A percentile compares a stretch with the other conserved stretches of the same genome.
Evolutionary conservation across 1,139 yeast species (phyloP).

Genomic region (Pichia sp.): DNA sequence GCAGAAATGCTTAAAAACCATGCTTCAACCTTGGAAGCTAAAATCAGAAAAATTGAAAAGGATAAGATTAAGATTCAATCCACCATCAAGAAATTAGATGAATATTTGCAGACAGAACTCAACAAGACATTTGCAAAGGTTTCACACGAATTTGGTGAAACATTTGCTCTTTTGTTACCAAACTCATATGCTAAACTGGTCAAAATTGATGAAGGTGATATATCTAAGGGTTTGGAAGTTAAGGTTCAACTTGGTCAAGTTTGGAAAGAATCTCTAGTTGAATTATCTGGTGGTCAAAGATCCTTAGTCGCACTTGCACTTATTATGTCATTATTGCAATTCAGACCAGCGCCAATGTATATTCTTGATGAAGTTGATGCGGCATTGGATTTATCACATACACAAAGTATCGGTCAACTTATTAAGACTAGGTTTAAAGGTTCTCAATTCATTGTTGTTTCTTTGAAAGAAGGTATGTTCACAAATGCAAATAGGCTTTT

Average conservation of each 20-base stretch:
- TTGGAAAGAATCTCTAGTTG: conserved; percentile 96
- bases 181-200: conserved; percentile 90
- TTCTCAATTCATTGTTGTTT: conserved; percentile 94
- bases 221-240: conserved; percentile 89
- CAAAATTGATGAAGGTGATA: conserved; percentile 70
- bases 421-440: conserved; percentile 95
- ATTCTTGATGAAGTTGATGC: conserved; percentile 99
- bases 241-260: conserved; percentile 87
- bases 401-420: conserved; percentile 95
- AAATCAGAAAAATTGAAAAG: conserved; percentile 86
- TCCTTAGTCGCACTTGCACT: conserved; percentile 89
- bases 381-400: conserved; percentile 94
- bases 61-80: conserved; percentile 90
- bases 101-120: conserved; percentile 81
- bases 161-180: conserved; percentile 85
- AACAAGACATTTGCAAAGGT: conserved; percentile 86
- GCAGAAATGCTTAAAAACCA: conserved; percentile 93
- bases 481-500: conserved; percentile 95
- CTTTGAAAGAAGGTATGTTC: conserved; percentile 97
- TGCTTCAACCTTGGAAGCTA: conserved; percentile 70
- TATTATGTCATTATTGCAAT: conserved; percentile 94
- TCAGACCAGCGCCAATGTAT: conserved; percentile 95
- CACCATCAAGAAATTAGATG: conserved; percentile 82
- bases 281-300: conserved; percentile 96
- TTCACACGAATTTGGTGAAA: conserved; percentile 85